These are phyloP conservation scores for Phialophora chinensis DNA, from an alignment of 2,329 filamentous ascomycete genomes.

Conservation along the genomic window DNA sequence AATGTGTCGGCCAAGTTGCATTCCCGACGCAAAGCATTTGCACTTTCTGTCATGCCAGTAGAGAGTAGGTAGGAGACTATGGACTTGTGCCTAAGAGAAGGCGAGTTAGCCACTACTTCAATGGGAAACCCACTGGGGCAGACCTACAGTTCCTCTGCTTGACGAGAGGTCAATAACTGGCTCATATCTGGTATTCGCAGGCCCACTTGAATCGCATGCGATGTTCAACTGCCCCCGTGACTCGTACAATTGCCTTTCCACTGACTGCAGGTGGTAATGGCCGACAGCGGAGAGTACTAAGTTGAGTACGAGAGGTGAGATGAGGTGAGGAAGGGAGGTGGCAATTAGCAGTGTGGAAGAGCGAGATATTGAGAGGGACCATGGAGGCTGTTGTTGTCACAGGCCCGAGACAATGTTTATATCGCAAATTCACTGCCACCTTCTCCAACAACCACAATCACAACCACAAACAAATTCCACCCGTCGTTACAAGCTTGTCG, in stretches of 20 bases:
- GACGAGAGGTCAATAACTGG: slow-evolving; percentile 75
- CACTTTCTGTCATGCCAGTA: slow-evolving; percentile 72
- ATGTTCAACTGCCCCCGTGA: not conserved
- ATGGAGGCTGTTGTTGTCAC: slow-evolving; percentile 14
- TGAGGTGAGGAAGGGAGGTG: not conserved
- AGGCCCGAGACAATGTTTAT: slow-evolving; percentile 23
- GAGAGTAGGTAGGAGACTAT: slow-evolving; percentile 87
- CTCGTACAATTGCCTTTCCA: not conserved
- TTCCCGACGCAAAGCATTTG: slow-evolving; percentile 76
- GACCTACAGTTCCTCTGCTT: slow-evolving; percentile 85
- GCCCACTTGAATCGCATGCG: slow-evolving; percentile 31
- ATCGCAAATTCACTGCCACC: slow-evolving; percentile 2
- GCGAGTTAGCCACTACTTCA: slow-evolving; percentile 16
- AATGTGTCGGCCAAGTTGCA: slow-evolving; percentile 74
- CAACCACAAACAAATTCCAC: not conserved
- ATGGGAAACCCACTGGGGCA: slow-evolving; percentile 21
- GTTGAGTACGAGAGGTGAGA: not conserved
- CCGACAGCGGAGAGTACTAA: not conserved
- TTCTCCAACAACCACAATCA: not conserved
- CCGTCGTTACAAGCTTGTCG: not conserved
- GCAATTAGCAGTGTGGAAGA: not conserved
- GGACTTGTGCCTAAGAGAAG: slow-evolving; percentile 76
- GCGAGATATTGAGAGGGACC: not conserved
- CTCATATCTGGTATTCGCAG: slow-evolving; percentile 60
- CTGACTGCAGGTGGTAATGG: not conserved